Evolutionary conservation across 208 protist genomes (phyloP), one percentile per base, ranked within the genome.

Genomic region (Endotrypanum monterogeii): DNA sequence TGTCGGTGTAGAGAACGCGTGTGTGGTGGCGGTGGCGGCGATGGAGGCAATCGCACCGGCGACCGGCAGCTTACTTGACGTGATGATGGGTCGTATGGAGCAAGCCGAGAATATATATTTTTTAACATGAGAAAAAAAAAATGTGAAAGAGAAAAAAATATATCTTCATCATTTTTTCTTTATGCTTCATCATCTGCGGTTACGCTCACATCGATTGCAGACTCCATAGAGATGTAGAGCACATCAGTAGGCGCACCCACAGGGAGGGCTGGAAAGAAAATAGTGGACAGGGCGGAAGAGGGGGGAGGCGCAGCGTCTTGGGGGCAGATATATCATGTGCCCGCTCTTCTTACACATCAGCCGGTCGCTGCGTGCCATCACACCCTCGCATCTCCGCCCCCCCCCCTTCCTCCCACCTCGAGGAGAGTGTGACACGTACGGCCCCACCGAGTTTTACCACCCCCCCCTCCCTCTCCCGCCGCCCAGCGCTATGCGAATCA

Each of bases 11-110:
- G 32, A 11, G 44, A 48, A 48, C 12, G 37, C 32, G 23, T 14
- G 57, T 12, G 28, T 7, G 18, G 23, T 16, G 28, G 8, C 7
- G 60, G n/a, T 9, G 18, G 51, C 7, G 52, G 52, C n/a, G 52
- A 56, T 56, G 52, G 32, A 65, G 8, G 32, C 60, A 37, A 65
- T 65, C 60, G 41, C 60, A 65, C 35, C 60, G 37, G 14, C 37
- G 37, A 46, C 41, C 60, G 23, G 1, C 37, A 30, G 28, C 20
- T 25, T 28, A 0, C 37, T 28, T 30, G 18, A 11, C 18, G 7
- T 44, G 60, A 9, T 28, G 37, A 48, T 48, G 37, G 4, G 32
- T 11, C 44, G 44, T 48, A 11, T 41, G 32, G 2, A 6, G 25
- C n/a, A 46, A 30, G 46, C 60, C 20, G 20, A 18, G 46, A 35